These are phyloP conservation scores for Cutaneotrichosporon sp. DNA, from an alignment of 1,284 basidiomycete genomes.

Conservation along the genomic window DNA sequence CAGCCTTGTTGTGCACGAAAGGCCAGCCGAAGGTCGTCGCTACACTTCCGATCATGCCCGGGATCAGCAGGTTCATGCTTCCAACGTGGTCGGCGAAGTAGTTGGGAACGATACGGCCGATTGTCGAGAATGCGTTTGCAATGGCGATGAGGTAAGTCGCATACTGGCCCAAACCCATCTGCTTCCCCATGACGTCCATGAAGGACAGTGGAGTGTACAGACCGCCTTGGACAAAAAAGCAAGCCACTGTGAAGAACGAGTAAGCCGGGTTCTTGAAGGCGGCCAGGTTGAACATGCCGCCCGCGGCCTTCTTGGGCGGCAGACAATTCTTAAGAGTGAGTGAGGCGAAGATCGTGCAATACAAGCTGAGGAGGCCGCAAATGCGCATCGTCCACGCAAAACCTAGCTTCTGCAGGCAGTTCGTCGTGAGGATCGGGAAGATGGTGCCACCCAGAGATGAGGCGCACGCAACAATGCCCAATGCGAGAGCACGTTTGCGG, in stretches of 20 bases:
- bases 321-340: conserved; percentile 17
- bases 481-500: conserved; percentile 22
- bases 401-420: conserved; percentile 11
- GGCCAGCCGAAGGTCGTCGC: conserved; percentile 29
- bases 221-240: conserved; percentile 16
- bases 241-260: conserved; percentile 10
- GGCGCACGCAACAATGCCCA: conserved; percentile 23
- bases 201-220: conserved; percentile 23
- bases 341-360: conserved; percentile 14
- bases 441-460: conserved; percentile 47
- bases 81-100: conserved; percentile 20
- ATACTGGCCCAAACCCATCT: conserved; percentile 17
- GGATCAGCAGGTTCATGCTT: conserved; percentile 21
- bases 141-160: conserved; percentile 21
- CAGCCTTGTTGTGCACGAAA: conserved; percentile 13
- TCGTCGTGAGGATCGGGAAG: conserved; percentile 49
- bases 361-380: conserved; percentile 18
- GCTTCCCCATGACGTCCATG: conserved; percentile 17
- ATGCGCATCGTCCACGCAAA: conserved; percentile 30
- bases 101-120: conserved; percentile 20
- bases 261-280: conserved; percentile 16
- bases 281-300: conserved; percentile 21
- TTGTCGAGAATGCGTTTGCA: conserved; percentile 18
- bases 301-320: conserved; percentile 21
- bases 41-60: conserved; percentile 14